Base-by-base conservation (phyloP, 2,329 filamentous ascomycete genomes). In the Chrysoporthe puriensis region DNA sequence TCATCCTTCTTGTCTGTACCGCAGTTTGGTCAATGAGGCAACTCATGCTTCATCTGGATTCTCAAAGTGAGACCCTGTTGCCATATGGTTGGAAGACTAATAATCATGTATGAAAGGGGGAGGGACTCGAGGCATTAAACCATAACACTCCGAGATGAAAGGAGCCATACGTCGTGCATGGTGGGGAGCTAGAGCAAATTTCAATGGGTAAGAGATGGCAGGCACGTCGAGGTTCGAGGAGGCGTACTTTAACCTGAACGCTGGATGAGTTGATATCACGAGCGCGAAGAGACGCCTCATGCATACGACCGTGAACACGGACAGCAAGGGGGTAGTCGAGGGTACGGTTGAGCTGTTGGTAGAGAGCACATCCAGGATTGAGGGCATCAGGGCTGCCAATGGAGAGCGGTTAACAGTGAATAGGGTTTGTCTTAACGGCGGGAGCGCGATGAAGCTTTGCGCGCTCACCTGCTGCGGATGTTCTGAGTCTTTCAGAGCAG, bases 401-500 rank as follows among this genome's bases (percentile, higher is more conserved):
- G 26, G 26, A 26, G 26, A 26, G 26, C 26, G 26, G 26, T 26
- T 26, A 42, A 65, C 66, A 4, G 57, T 48, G 14, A 40, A 64
- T 44, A 46, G 40, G 26, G 26, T 26, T 26, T 26, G 26, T 26
- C 26, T 26, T 26, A 26, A 26, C 26, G 26, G 26, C 26, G 26
- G 26, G 26, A 26, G 26, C 26, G 26, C 26, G n/a, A 44, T 40
- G 56, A 16, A 66, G 65, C 52, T 43, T 34, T 8, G 14, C 63
- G 52, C 13, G 59, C n/a, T 40, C 60, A 4, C 65, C 65, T 14
- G 52, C 63, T 9, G 65, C 63, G 52, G 60, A 59, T n/a, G 44
- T 52, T 43, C 36, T 63, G 52, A 42, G 65, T 5, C 32, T 67
- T 3, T 14, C 40, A n/a, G 59, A 63, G 60, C 4, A 59, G 54